Conservation (phyloP, 75 land plant genomes). For the Picea glauca region DNA sequence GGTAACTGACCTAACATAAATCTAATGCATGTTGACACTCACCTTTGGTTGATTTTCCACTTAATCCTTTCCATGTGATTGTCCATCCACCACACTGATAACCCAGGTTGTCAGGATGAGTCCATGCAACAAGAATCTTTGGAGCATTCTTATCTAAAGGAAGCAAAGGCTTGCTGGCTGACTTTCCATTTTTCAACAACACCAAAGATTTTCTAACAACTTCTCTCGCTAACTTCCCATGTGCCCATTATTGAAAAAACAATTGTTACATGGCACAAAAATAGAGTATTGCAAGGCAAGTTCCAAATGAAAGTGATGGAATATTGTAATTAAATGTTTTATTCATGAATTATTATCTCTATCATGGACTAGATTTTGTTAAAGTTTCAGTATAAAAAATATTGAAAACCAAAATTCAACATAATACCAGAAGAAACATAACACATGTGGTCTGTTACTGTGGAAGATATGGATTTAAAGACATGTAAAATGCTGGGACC, state of each 20-base stretch:
- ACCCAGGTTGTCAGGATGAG: constrained; percentile 75
- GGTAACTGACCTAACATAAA: neutral
- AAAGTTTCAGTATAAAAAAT: too few relatives aligned
- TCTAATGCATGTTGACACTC: neutral
- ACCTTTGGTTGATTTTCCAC: constrained; percentile 50
- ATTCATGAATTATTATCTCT: neutral
- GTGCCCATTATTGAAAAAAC: constrained; percentile 24
- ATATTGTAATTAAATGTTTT: neutral
- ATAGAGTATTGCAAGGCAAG: neutral
- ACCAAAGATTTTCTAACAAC: constrained; percentile 62
- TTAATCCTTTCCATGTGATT: constrained; percentile 63
- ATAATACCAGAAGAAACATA: neutral
- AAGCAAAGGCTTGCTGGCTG: constrained; percentile 23
- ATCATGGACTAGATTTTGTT: neutral
- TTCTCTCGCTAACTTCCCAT: constrained; percentile 51
- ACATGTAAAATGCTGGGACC: neutral
- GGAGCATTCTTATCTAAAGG: constrained; percentile 44
- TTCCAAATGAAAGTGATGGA: neutral
- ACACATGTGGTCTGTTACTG: neutral
- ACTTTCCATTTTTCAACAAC: constrained; percentile 53
- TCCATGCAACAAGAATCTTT: constrained; percentile 60
- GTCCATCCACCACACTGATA: constrained; percentile 94
- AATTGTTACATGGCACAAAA: neutral
- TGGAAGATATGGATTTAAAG: neutral
- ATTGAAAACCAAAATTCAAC: neutral